Base-by-base conservation (phyloP, 2,329 filamentous ascomycete genomes). In the Hypoxylon sp. region DNA sequence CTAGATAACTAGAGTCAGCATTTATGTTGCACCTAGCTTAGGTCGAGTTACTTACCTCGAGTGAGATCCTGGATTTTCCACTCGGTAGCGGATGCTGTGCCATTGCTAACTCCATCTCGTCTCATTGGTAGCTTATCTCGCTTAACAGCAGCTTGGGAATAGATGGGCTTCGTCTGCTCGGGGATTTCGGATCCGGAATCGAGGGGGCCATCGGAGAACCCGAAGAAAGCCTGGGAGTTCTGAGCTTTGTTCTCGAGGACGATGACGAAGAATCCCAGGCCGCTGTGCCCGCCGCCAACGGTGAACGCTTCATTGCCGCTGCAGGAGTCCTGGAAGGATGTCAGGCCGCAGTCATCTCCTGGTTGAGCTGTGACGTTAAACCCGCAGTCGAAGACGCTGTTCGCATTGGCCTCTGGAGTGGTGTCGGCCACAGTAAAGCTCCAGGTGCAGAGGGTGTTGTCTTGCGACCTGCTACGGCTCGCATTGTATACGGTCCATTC, bases 241-340 rank as follows among this genome's bases (percentile, higher is more conserved):
- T 64, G 27, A 1, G 10, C 55, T n/a, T 8, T 14, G 35, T 71
- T 64, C 11, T 42, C 27, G 14, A 74, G 61, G 8, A 70, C 56
- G 27, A 75, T 20, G 17, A 72, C 65, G 11, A 71, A 14, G 61
- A 74, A 75, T 3, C 72, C 69, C 14, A 51, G 3, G 25, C 50
- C 35, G 59, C 64, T 66, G 49, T 73, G 71, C 4, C 70, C 70
- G 8, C 71, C 74, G 55, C 49, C 66, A 57, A 73, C 48, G 27
- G 35, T 48, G 60, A 67, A 72, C 44, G 42, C 17, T 6, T 7
- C 44, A 3, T 56, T 60, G 22, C 42, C 49, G 27, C 17, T 51
- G 27, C 59, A 59, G 35, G 48, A 31, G 27, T 33, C 20, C 14
- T 59, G 17, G 27, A 73, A 73, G 1, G 58, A 17, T 6, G 14